Evolutionary conservation across 257 asterid species (phyloP).

Genomic region (Nyctanthes arbortristis): DNA sequence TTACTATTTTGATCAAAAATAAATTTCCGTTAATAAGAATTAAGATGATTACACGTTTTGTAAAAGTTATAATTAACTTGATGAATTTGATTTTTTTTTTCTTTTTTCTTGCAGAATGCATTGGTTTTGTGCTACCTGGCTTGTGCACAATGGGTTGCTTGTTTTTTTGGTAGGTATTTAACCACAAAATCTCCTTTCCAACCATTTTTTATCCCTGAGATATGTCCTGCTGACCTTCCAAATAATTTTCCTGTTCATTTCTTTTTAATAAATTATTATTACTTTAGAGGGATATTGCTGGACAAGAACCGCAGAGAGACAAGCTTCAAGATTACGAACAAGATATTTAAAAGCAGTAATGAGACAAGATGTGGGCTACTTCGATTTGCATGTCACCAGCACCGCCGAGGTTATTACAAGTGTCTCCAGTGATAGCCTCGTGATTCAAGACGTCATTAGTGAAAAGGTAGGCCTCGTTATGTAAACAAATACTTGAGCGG

Average conservation of each 20-base stretch:
- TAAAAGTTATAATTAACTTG: too few relatives aligned
- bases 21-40: too few relatives aligned
- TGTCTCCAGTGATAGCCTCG: conserved; percentile 79
- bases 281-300: conserved; percentile 87
- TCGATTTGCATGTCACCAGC: conserved; percentile 81
- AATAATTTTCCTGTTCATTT: background rate
- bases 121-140: conserved; percentile 76
- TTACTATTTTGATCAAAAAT: too few relatives aligned
- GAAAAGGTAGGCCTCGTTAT: conserved; percentile 85
- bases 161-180: conserved; percentile 67
- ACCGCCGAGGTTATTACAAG: conserved; percentile 82
- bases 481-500: too few relatives aligned
- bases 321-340: conserved; percentile 70
- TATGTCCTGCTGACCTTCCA: background rate
- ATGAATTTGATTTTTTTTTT: background rate
- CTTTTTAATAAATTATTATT: background rate
- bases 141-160: conserved; percentile 66
- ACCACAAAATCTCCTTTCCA: background rate
- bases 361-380: conserved; percentile 94
- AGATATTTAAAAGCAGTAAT: conserved; percentile 80
- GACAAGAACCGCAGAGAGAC: conserved; percentile 96
- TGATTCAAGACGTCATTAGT: conserved; percentile 80
- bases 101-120: conserved; percentile 53
- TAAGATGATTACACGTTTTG: too few relatives aligned
- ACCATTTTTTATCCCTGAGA: background rate